Base-by-base conservation (phyloP, 2,329 filamentous ascomycete genomes). In the Clarireedia homoeocarpa region DNA sequence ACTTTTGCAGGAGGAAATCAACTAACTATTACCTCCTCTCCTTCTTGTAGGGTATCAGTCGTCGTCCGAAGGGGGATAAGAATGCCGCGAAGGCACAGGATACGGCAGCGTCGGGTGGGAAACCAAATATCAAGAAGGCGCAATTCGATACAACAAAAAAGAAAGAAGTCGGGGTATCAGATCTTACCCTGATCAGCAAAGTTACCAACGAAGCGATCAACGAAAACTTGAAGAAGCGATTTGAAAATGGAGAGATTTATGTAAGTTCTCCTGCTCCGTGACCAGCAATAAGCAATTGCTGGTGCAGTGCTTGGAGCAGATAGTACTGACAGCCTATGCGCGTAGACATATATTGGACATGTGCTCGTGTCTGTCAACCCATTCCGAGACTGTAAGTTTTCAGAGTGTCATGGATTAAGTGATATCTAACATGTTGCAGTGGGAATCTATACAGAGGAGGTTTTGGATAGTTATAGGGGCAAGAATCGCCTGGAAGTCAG, bases 141-240 rank as follows among this genome's bases (percentile, higher is more conserved):
- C 89, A 89, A 59, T 99, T 95, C 74, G 94, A 99, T 72, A 89
- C 85, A 59, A 89, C 86, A 63, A 97, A 97, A 81, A 99, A 97
- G 85, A 97, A 96, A 82, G 91, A 99, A 74, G 94, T 99, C 66
- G 94, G 94, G 63, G 94, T 99, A 54, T 96, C 94, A 55, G 94
- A 99, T 78, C 81, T 99, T 71, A 99, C 94, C 4, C 79, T 99
- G 67, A 87, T 99, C 70, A 96, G 91, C 79, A 97, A 97, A 74
- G 95, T 99, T 63, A 96, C 91, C 63, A 97, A 99, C 73, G 94
- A 99, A 73, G 91, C 92, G 59, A 99, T 99, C 78, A 99, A 99
- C 76, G 94, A 97, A 57, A 99, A 99, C 72, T 72, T 99, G 72
- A 96, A 96, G 80, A 95, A 97, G 77, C 85, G 94, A 60, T 99